These are phyloP conservation scores for Umbelopsis sp. DNA, from an alignment of 192 early-diverging fungal genomes.

Conservation along the genomic window DNA sequence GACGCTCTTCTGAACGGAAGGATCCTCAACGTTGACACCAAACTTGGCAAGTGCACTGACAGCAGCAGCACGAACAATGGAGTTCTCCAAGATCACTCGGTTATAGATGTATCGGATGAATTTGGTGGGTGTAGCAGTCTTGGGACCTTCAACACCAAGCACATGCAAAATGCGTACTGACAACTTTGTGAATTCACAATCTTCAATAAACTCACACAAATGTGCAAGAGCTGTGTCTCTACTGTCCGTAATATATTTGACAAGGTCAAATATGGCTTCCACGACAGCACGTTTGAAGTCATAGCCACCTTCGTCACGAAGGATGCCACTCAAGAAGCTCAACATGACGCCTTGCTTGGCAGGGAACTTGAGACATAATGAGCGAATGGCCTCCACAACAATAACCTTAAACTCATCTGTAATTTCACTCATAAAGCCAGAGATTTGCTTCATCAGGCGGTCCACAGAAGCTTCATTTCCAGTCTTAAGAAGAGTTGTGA, in stretches of 20 bases:
- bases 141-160: constrained; percentile 92
- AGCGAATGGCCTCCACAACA: constrained; percentile 97
- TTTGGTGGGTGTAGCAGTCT: constrained; percentile 87
- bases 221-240: constrained; percentile 92
- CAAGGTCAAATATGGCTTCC: constrained; percentile 96
- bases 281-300: constrained; percentile 97
- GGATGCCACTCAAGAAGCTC: constrained; percentile 86
- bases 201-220: constrained; percentile 99
- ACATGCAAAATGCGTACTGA: constrained; percentile 97
- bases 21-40: constrained; percentile 79
- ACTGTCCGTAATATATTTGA: constrained; percentile 91
- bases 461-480: constrained; percentile 98
- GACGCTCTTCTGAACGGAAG: constrained; percentile 70
- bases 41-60: constrained; percentile 96
- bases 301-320: constrained; percentile 98
- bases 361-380: constrained; percentile 97
- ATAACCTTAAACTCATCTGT: constrained; percentile 99
- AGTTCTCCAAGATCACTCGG: constrained; percentile 96
- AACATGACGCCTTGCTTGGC: constrained; percentile 93
- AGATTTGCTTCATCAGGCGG: constrained; percentile 98
- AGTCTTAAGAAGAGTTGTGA: constrained; percentile 97
- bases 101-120: constrained; percentile 99
- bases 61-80: constrained; percentile 93
- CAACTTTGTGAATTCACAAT: constrained; percentile 98
- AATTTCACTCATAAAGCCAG: constrained; percentile 97